phyloP scores from a whole-genome alignment of 78 protist genomes.

The Dictyostelium capitatum region DNA sequence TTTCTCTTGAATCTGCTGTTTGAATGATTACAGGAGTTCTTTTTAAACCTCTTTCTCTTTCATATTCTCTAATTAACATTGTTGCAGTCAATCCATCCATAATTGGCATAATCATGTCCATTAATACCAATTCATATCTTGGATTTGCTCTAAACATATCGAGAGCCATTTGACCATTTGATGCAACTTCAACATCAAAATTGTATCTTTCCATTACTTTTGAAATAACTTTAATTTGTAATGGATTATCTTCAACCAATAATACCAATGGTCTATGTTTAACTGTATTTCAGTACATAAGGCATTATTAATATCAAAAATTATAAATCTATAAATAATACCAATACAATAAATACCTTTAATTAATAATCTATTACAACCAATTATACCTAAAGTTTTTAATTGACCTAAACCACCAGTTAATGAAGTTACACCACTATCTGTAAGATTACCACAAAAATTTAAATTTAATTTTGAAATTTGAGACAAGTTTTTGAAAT shows the following conservation, averaged over 20 bases:
- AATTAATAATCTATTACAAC: constrained; percentile 76
- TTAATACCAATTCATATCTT: constrained; percentile 73
- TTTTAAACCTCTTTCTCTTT: constrained; percentile 64
- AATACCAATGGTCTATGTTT: constrained; percentile 79
- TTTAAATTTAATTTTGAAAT: constrained; percentile 68
- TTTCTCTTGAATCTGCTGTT: constrained; percentile 74
- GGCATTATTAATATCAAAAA: no score
- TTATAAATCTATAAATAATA: background rate
- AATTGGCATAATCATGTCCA: constrained; percentile 85
- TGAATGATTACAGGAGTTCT: constrained; percentile 83
- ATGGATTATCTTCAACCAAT: constrained; percentile 73
- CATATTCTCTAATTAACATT: constrained; percentile 76
- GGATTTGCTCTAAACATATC: constrained; percentile 81
- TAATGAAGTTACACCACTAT: constrained; percentile 37
- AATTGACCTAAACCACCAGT: constrained; percentile 63
- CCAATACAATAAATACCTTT: constrained; percentile 18
- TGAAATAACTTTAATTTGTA: constrained; percentile 73
- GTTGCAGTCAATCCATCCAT: constrained; percentile 84
- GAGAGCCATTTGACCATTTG: constrained; percentile 82
- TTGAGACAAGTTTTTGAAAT: constrained; percentile 40
- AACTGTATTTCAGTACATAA: no score
- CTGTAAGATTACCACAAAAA: constrained; percentile 58
- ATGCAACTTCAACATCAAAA: constrained; percentile 83
- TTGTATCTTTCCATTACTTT: constrained; percentile 72
- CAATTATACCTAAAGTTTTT: constrained; percentile 60